phyloP scores from a whole-genome alignment of 2,329 filamentous ascomycete species.

The Xylariaceae sp. region DNA sequence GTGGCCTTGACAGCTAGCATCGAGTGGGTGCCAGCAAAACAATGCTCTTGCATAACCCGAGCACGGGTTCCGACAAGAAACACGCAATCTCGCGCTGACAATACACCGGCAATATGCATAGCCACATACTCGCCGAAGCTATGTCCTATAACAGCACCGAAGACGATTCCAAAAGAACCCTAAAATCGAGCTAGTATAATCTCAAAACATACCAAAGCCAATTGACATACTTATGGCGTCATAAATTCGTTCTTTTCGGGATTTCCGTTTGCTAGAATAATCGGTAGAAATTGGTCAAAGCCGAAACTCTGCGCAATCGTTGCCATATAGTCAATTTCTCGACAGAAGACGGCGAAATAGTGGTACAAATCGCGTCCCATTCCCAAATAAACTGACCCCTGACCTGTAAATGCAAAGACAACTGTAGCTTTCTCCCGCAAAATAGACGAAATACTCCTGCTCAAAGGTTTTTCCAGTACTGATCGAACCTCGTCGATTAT shows the following conservation, averaged over 20 bases:
- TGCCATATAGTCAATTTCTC: conserved; percentile 50
- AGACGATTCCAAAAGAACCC: conserved; percentile 46
- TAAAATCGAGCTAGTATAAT: conserved; percentile 51
- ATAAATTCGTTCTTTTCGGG: background rate
- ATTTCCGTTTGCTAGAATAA: conserved; percentile 36
- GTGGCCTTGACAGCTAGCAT: conserved; percentile 56
- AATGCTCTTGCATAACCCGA: conserved; percentile 56
- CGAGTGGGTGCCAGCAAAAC: conserved; percentile 54
- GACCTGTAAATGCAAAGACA: conserved; percentile 24
- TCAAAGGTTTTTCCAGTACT: too few relatives aligned
- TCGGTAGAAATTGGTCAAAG: conserved; percentile 50
- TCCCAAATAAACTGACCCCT: conserved; percentile 18
- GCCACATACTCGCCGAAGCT: conserved; percentile 69
- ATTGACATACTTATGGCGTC: conserved; percentile 41
- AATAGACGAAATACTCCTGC: too few relatives aligned
- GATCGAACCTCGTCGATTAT: conserved; percentile 36
- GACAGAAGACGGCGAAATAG: conserved; percentile 20
- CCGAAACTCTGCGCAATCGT: conserved; percentile 41
- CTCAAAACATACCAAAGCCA: conserved; percentile 45
- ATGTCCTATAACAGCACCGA: conserved; percentile 52
- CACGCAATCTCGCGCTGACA: conserved; percentile 63
- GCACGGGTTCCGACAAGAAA: conserved; percentile 64
- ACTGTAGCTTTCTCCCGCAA: conserved; percentile 40
- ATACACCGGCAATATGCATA: conserved; percentile 62
- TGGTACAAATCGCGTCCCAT: conserved; percentile 17